A percentile compares a stretch with the other conserved stretches of the same genome.
These are phyloP conservation scores for Iodosphaeria phyllophila DNA, from an alignment of 2,329 filamentous ascomycete species.

Conservation along the genomic window DNA sequence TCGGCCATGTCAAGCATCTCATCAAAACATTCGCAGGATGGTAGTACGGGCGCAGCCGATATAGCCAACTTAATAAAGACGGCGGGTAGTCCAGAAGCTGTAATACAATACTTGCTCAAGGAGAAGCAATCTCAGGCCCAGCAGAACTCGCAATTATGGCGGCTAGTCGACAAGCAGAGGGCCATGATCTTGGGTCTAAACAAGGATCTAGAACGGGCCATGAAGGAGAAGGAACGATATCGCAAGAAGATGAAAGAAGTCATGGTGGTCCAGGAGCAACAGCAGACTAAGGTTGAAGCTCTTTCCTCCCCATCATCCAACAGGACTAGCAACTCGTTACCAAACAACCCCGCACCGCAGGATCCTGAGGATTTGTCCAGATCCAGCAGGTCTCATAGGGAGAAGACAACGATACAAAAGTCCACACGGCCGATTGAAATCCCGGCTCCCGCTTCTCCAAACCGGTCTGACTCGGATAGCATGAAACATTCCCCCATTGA, in stretches of 20 bases:
- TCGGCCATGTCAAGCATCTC: slow-evolving; percentile 74
- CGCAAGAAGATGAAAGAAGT: slow-evolving; percentile 75
- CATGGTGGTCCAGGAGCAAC: slow-evolving; percentile 19
- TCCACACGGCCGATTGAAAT: slow-evolving; percentile 14
- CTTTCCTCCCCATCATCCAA: too few relatives aligned
- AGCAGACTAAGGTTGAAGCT: too few relatives aligned
- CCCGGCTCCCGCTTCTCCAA: slow-evolving; percentile 30
- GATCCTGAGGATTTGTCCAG: too few relatives aligned
- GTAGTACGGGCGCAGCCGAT: slow-evolving; percentile 45
- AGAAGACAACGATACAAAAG: slow-evolving; percentile 13
- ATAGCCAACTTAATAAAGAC: slow-evolving; percentile 63
- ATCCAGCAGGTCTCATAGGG: slow-evolving; percentile 8
- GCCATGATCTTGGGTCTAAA: slow-evolving; percentile 87
- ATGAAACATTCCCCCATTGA: slow-evolving; percentile 39
- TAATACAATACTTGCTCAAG: slow-evolving; percentile 73
- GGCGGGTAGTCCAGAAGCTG: slow-evolving; percentile 75
- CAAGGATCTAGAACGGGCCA: slow-evolving; percentile 74
- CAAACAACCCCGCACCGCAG: neutral
- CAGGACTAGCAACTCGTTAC: neutral
- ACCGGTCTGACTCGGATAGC: slow-evolving; percentile 27
- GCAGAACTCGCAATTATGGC: slow-evolving; percentile 88
- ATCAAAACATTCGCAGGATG: slow-evolving; percentile 37
- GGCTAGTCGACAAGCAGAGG: slow-evolving; percentile 87
- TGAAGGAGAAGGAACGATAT: slow-evolving; percentile 92
- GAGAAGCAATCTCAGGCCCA: slow-evolving; percentile 79